These are phyloP conservation scores for Trichosporon sp. DNA, from an alignment of 1,284 basidiomycete genomes.

Conservation along the genomic window DNA sequence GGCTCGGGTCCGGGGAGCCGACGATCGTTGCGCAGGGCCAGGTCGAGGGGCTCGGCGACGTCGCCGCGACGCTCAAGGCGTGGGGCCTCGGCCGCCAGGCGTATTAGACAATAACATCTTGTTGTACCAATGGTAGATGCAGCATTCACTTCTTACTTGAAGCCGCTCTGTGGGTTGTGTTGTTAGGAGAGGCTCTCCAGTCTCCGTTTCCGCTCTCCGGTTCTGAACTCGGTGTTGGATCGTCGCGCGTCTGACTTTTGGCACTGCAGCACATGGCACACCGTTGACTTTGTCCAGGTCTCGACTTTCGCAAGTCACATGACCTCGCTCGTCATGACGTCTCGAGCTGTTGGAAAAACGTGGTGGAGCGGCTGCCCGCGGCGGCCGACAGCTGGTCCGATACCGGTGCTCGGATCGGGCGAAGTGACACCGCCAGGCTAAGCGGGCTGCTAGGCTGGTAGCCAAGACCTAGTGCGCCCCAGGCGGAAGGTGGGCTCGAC, in stretches of 20 bases:
- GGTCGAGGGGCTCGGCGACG: conserved; percentile 43
- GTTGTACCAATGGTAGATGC: conserved; percentile 1
- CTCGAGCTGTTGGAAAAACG: neutral
- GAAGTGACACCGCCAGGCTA: neutral
- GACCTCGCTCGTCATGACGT: neutral
- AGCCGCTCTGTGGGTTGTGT: too few relatives aligned
- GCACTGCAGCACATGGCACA: too few relatives aligned
- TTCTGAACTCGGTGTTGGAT: too few relatives aligned
- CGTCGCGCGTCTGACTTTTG: neutral
- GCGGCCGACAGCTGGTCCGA: neutral
- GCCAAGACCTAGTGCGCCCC: too few relatives aligned
- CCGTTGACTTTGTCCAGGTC: neutral
- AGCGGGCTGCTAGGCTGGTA: too few relatives aligned
- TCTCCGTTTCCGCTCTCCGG: too few relatives aligned
- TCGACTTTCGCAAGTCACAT: neutral
- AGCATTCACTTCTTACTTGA: conserved; percentile 6
- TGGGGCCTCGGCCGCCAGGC: conserved; percentile 43
- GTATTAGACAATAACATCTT: conserved; percentile 10
- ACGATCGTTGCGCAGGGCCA: conserved; percentile 52
- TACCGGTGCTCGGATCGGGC: neutral
- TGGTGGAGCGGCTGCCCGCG: neutral
- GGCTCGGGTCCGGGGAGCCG: conserved; percentile 48
- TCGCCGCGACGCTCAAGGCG: conserved; percentile 38
- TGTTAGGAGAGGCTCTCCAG: too few relatives aligned
- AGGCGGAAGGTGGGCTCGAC: too few relatives aligned